These are phyloP conservation scores for Acanthochlamys bracteata DNA, from an alignment of 106 monocot species.

Conservation along the genomic window DNA sequence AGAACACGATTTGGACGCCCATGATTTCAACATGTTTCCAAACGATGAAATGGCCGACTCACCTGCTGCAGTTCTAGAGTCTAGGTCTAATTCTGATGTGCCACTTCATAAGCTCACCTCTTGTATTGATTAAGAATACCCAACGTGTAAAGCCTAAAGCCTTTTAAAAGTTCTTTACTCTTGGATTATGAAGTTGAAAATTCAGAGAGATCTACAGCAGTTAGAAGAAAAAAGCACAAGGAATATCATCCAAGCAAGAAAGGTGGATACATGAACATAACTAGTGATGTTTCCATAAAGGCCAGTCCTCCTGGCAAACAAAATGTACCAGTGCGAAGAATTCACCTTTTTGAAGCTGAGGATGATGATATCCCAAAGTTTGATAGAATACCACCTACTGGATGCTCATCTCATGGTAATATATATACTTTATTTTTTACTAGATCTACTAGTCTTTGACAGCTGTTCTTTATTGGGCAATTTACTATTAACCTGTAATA, in stretches of 20 bases:
- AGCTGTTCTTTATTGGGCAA: background rate
- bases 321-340: constrained; percentile 27
- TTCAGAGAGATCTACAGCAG: constrained; percentile 4
- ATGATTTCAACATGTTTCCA: constrained; percentile 2
- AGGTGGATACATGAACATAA: constrained; percentile 1
- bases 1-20: background rate
- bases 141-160: constrained; percentile 8
- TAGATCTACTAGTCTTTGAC: background rate
- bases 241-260: background rate
- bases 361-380: constrained; percentile 12
- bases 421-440: background rate
- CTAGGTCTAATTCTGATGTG: constrained; percentile 6
- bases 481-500: background rate
- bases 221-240: constrained; percentile 8
- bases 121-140: constrained; percentile 20
- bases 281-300: constrained; percentile 3
- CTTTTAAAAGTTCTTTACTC: constrained; percentile 10
- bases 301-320: constrained; percentile 9
- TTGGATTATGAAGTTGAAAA: constrained; percentile 14
- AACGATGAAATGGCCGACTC: background rate
- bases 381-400: constrained; percentile 11
- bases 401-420: constrained; percentile 13
- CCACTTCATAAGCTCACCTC: constrained; percentile 2
- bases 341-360: constrained; percentile 45
- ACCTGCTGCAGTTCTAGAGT: constrained; percentile 1